Conservation (phyloP, 2,329 filamentous ascomycete species). For the Neofusicoccum umdonicola region DNA sequence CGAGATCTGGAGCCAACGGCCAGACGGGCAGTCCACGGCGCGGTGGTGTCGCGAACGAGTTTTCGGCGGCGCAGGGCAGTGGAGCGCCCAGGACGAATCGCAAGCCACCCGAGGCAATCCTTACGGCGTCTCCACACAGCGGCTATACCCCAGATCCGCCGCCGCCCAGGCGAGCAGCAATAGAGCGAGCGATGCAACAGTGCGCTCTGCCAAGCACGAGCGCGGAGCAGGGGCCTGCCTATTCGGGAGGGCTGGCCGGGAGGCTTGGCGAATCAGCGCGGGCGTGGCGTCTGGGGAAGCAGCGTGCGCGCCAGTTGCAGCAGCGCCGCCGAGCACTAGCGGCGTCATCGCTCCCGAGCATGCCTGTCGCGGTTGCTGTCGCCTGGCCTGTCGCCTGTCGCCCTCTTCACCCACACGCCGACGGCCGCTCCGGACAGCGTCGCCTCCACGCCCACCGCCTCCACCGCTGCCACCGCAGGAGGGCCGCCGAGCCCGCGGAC, state of each 20-base stretch:
- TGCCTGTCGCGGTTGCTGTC: no score
- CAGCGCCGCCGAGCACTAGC: background rate
- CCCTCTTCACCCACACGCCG: background rate
- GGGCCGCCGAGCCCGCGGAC: no score
- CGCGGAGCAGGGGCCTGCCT: background rate
- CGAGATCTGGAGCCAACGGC: background rate
- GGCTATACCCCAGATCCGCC: slow-evolving; percentile 16
- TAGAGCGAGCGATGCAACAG: slow-evolving; percentile 1
- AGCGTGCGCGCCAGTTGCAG: background rate
- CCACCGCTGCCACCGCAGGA: no score
- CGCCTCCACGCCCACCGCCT: no score
- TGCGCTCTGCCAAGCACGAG: background rate
- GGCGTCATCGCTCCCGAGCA: background rate
- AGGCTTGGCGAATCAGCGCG: background rate
- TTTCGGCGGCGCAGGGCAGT: background rate
- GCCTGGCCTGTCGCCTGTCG: background rate
- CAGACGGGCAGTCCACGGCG: no score
- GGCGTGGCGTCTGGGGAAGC: slow-evolving; percentile 6
- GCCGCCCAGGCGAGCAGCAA: background rate
- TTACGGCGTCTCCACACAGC: background rate
- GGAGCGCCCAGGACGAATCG: background rate
- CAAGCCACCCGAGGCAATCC: background rate
- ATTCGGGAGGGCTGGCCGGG: background rate
- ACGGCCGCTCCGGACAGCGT: no score
- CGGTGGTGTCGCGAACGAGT: background rate